phyloP scores from a whole-genome alignment of 306 rosid genomes.

The Lotus japonicus region DNA sequence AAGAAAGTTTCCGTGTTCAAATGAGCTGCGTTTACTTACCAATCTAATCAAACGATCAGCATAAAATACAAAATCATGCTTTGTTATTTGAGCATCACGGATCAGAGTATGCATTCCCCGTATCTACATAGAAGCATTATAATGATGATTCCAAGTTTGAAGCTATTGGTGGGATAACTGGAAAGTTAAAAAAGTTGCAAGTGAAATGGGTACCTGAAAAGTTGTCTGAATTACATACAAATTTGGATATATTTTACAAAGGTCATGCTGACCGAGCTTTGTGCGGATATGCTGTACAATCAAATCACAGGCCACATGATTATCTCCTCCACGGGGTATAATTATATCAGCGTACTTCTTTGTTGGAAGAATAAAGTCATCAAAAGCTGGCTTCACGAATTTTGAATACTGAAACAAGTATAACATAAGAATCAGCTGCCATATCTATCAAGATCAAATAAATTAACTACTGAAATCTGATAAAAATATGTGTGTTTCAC shows the following conservation, averaged over 20 bases:
- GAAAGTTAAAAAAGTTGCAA: neutral
- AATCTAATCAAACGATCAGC: conserved; percentile 92
- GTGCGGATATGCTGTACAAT: conserved; percentile 98
- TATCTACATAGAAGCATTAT: conserved; percentile 51
- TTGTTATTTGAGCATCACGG: conserved; percentile 88
- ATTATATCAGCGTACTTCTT: conserved; percentile 98
- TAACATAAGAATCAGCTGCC: conserved; percentile 2
- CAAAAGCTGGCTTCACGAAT: conserved; percentile 98
- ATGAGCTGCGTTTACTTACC: conserved; percentile 42
- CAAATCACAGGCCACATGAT: conserved; percentile 94
- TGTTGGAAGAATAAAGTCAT: conserved; percentile 96
- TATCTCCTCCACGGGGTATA: conserved; percentile 98
- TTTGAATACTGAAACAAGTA: conserved; percentile 77
- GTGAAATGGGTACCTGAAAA: conserved; percentile 62
- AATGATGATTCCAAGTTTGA: conserved; percentile 9
- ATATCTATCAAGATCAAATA: conserved; percentile 13
- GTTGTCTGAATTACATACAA: conserved; percentile 89
- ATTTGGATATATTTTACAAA: conserved; percentile 98
- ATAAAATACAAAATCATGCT: conserved; percentile 97
- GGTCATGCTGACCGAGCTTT: conserved; percentile 98
- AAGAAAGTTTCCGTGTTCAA: conserved; percentile 14
- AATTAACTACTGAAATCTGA: neutral
- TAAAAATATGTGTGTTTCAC: neutral
- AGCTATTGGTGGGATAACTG: neutral
- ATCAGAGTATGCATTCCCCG: conserved; percentile 98